Evolutionary conservation across 441 rosid genomes (phyloP).

Genomic region (Isatis lusitanica): DNA sequence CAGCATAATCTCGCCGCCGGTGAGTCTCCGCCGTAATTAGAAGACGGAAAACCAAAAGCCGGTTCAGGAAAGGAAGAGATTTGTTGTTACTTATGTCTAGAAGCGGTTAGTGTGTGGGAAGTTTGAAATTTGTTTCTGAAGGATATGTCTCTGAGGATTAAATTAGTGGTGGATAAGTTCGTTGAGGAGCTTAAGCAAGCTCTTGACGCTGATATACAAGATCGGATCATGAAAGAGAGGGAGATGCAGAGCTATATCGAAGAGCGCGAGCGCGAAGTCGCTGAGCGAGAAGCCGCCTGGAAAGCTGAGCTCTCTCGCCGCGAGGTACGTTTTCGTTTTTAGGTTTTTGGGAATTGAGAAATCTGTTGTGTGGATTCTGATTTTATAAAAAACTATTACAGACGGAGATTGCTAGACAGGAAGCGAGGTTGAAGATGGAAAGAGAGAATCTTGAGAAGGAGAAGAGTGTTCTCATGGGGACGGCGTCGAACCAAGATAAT

Average conservation of each 20-base stretch:
- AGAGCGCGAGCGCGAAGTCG: conserved; percentile 99
- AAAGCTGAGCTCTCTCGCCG: conserved; percentile 99
- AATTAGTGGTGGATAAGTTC: conserved; percentile 89
- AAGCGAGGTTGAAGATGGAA: conserved; percentile 82
- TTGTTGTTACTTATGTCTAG: not conserved
- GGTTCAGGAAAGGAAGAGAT: not conserved
- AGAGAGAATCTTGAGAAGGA: conserved; percentile 84
- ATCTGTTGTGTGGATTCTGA: not conserved
- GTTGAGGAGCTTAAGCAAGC: conserved; percentile 98
- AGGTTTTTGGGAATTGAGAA: not conserved
- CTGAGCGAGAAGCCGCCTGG: conserved; percentile 99
- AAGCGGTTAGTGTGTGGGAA: conserved; percentile 9
- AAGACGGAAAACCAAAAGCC: not conserved
- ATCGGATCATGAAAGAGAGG: conserved; percentile 94
- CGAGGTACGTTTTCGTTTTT: conserved; percentile 45
- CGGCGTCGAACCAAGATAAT: conserved; percentile 76
- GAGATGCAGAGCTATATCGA: conserved; percentile 99
- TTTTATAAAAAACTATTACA: not conserved
- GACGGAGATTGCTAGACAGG: conserved; percentile 79
- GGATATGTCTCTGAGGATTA: conserved; percentile 82
- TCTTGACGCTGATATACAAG: conserved; percentile 90
- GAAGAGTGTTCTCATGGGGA: conserved; percentile 85
- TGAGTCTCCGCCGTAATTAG: not conserved
- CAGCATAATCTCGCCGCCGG: conserved; percentile 8
- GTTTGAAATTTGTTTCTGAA: not conserved